These are phyloP conservation scores for Suhomyces guaymorum DNA, from an alignment of 1,139 yeast species.

Conservation along the genomic window DNA sequence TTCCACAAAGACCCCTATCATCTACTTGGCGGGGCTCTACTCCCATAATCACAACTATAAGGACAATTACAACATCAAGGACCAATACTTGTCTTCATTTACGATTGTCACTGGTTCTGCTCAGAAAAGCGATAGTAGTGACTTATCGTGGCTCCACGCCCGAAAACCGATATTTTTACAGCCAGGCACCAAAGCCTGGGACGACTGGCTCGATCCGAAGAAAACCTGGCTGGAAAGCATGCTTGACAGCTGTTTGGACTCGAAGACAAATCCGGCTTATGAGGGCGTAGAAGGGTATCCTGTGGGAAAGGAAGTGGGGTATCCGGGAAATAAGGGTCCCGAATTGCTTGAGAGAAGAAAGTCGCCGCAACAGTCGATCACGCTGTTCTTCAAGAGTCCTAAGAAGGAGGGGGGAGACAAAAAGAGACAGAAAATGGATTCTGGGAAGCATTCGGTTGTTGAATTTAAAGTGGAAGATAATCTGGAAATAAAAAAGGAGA, in stretches of 20 bases:
- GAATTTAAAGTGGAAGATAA: slow-evolving; percentile 1
- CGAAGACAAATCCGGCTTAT: slow-evolving; percentile 41
- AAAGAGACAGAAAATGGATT: slow-evolving; percentile 1
- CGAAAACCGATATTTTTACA: slow-evolving; percentile 74
- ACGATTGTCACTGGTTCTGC: slow-evolving; percentile 79
- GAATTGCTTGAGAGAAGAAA: slow-evolving; percentile 19
- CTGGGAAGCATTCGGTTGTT: too few species aligned
- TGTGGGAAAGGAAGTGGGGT: slow-evolving; percentile 69
- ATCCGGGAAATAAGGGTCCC: slow-evolving; percentile 29
- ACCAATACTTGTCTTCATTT: slow-evolving; percentile 48
- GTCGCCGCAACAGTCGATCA: slow-evolving; percentile 26
- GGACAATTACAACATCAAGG: slow-evolving; percentile 24
- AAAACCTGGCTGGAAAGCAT: slow-evolving; percentile 37
- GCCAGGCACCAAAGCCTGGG: slow-evolving; percentile 58
- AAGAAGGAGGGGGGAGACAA: slow-evolving; percentile 1
- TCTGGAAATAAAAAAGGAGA: not conserved
- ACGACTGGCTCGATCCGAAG: slow-evolving; percentile 60
- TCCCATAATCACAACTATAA: slow-evolving; percentile 44
- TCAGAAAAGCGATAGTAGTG: slow-evolving; percentile 38
- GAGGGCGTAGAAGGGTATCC: slow-evolving; percentile 49
- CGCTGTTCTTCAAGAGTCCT: slow-evolving; percentile 27
- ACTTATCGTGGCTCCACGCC: slow-evolving; percentile 67
- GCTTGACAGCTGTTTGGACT: slow-evolving; percentile 40
- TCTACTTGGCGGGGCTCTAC: slow-evolving; percentile 74
- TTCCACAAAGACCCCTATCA: slow-evolving; percentile 49